A percentile compares a stretch with the other conserved stretches of the same genome.
phyloP scores from a whole-genome alignment of 2,329 filamentous ascomycete species.

The Fusarium sublunatum region DNA sequence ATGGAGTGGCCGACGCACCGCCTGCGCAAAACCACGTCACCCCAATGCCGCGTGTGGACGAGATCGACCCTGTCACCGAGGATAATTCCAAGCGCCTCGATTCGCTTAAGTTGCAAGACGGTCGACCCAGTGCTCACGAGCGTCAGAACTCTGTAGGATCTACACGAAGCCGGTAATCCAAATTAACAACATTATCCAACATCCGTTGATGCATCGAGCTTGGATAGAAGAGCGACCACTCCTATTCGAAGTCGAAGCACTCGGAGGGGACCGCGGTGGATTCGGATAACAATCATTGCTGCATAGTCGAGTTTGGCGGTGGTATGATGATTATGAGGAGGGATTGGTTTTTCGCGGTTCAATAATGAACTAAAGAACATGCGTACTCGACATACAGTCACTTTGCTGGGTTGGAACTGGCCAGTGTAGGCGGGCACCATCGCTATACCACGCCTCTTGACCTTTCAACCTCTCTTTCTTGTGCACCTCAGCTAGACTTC shows the following conservation, averaged over 20 bases:
- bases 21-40: conserved; percentile 53
- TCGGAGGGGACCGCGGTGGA: conserved; percentile 10
- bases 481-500: conserved; percentile 31
- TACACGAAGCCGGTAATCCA: conserved; percentile 61
- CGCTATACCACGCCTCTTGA: conserved; percentile 20
- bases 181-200: conserved; percentile 14
- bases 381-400: conserved; percentile 34
- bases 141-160: conserved; percentile 70
- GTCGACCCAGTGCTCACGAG: conserved; percentile 66
- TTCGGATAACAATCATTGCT: conserved; percentile 30
- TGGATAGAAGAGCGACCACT: conserved; percentile 22
- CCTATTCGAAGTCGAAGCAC: conserved; percentile 20
- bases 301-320: conserved; percentile 27
- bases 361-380: conserved; percentile 39
- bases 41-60: conserved; percentile 69
- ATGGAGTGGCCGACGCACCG: conserved; percentile 45
- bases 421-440: conserved; percentile 11
- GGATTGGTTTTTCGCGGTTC: conserved; percentile 38
- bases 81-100: conserved; percentile 90
- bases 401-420: conserved; percentile 32
- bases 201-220: conserved; percentile 15
- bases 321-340: conserved; percentile 37
- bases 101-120: conserved; percentile 90
- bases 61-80: conserved; percentile 81
- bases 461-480: conserved; percentile 32